Conservation (phyloP, 2,329 filamentous ascomycete species). For the Pseudogymnoascus sp. region DNA sequence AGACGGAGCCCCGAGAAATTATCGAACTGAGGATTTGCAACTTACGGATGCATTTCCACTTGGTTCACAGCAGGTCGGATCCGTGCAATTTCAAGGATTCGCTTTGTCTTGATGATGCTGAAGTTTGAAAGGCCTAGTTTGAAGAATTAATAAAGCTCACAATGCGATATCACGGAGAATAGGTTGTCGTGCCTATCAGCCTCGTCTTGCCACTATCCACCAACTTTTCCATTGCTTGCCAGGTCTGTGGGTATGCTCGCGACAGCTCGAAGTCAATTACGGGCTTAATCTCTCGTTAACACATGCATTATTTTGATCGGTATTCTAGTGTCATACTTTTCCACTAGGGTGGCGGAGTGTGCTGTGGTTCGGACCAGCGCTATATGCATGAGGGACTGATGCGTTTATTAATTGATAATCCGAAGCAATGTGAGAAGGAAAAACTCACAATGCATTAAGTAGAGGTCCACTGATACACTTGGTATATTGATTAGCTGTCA, state of each 20-base stretch:
- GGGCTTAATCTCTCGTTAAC: conserved; percentile 12
- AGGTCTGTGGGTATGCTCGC: conserved; percentile 29
- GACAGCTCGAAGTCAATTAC: conserved; percentile 12
- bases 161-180: background rate
- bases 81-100: conserved; percentile 32
- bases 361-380: background rate
- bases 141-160: background rate
- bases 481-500: conserved; percentile 6
- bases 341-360: conserved; percentile 4
- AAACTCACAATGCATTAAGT: conserved; percentile 39
- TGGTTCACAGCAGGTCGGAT: conserved; percentile 42
- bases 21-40: conserved; percentile 25
- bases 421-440: conserved; percentile 33
- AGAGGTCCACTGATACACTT: conserved; percentile 30
- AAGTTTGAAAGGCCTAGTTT: conserved; percentile 49
- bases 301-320: conserved; percentile 11
- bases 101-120: conserved; percentile 33
- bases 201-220: conserved; percentile 30
- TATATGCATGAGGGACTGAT: background rate
- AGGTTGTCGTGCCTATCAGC: conserved; percentile 43
- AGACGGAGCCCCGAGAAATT: background rate
- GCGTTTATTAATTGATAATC: conserved; percentile 36
- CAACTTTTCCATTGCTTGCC: conserved; percentile 35
- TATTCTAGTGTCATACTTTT: conserved; percentile 1
- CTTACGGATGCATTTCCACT: conserved; percentile 62